A percentile compares a stretch with the other conserved stretches of the same genome.
Conservation (phyloP, 257 asterid genomes). For the Gardenia jasminoides region DNA sequence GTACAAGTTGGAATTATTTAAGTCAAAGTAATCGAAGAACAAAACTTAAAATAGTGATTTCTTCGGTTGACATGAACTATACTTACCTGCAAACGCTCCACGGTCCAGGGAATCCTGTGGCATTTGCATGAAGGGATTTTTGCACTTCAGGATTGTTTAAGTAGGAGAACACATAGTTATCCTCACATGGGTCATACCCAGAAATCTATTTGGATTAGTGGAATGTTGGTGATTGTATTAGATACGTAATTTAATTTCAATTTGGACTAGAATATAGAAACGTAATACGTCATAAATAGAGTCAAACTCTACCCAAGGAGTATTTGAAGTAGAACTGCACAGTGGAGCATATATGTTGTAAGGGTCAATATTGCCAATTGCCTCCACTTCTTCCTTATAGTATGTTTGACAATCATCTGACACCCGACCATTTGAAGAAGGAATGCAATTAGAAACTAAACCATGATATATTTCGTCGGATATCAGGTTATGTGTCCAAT, state of each 20-base stretch:
- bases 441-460: conserved; percentile 9
- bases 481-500: conserved; percentile 20
- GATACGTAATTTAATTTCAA: no score
- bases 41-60: neutral
- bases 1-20: no score
- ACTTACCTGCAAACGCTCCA: no score
- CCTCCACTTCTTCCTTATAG: neutral
- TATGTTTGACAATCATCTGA: neutral
- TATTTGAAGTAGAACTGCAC: neutral
- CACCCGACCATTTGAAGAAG: neutral
- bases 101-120: no score
- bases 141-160: conserved; percentile 3
- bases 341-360: conserved; percentile 1
- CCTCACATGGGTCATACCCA: neutral
- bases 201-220: neutral
- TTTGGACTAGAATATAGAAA: neutral
- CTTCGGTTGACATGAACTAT: no score
- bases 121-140: conserved; percentile 24
- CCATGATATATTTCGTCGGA: conserved; percentile 22
- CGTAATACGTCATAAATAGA: neutral
- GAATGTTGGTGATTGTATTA: no score
- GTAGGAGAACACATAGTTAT: neutral
- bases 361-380: neutral
- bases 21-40: no score
- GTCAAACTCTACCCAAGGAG: neutral